These are phyloP conservation scores for Cryptosporidium parvum DNA, from an alignment of 169 alveolate genomes.

Conservation along the genomic window DNA sequence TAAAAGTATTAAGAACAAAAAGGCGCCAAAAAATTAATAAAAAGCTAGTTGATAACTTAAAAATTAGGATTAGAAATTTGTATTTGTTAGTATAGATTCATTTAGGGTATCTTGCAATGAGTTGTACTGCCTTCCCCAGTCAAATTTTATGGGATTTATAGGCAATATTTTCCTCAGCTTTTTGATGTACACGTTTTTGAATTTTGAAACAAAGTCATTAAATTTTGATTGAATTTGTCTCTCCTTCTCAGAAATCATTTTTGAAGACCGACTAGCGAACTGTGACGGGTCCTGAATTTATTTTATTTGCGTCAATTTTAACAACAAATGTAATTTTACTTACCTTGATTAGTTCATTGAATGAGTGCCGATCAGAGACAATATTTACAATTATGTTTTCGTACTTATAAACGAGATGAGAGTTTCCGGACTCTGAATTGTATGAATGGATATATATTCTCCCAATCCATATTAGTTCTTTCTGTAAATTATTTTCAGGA, in stretches of 20 bases:
- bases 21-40: not conserved
- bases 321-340: not conserved
- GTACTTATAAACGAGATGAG: constrained; percentile 44
- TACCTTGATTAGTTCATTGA: constrained; percentile 18
- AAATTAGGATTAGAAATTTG: not conserved
- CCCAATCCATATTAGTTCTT: constrained; percentile 35
- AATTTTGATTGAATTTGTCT: constrained; percentile 14
- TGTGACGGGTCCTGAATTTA: constrained; percentile 4
- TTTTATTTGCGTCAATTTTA: not conserved
- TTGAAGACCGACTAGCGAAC: constrained; percentile 17
- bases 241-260: constrained; percentile 18
- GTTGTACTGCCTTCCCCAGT: constrained; percentile 30
- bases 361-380: not conserved
- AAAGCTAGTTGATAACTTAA: not conserved
- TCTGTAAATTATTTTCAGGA: constrained; percentile 10
- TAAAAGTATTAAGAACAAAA: not conserved
- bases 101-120: constrained; percentile 39
- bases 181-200: constrained; percentile 6
- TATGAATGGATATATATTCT: constrained; percentile 24
- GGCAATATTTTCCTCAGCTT: constrained; percentile 46
- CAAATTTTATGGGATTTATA: constrained; percentile 45
- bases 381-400: constrained; percentile 12
- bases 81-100: constrained; percentile 5
- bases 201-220: not conserved
- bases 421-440: constrained; percentile 45